These are phyloP conservation scores for Rubia balearica DNA, from an alignment of 305 asterid species.

Conservation along the genomic window DNA sequence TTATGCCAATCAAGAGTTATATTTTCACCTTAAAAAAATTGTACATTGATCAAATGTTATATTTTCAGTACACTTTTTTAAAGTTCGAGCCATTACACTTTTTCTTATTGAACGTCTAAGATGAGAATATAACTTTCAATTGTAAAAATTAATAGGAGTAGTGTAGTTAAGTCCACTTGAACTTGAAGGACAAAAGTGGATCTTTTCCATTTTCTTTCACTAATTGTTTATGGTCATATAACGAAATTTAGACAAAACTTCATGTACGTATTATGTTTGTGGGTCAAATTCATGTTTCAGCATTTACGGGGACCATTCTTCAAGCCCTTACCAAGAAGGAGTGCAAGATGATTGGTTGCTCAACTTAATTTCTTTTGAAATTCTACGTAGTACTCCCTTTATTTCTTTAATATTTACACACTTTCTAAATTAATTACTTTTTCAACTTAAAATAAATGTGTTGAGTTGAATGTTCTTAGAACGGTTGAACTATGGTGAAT, in stretches of 20 bases:
- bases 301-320: slow-evolving; percentile 5
- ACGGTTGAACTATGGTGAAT: too few species aligned
- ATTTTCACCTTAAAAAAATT: too few species aligned
- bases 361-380: background rate
- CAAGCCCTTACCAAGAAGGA: background rate
- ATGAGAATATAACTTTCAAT: background rate
- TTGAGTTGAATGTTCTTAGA: too few species aligned
- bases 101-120: background rate
- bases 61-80: too few species aligned
- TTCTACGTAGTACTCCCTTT: background rate
- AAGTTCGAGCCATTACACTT: too few species aligned
- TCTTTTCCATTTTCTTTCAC: background rate
- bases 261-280: background rate
- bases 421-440: too few species aligned
- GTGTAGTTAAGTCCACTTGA: background rate
- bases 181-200: background rate
- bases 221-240: background rate
- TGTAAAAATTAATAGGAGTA: background rate
- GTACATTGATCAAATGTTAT: too few species aligned
- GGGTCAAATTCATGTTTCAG: background rate
- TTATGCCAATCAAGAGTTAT: too few species aligned
- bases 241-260: background rate
- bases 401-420: too few species aligned
- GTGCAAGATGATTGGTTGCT: background rate
- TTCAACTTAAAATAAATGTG: too few species aligned